Percentiles rank a stretch among this genome's conserved stretches.
phyloP scores from a whole-genome alignment of 805 yeast genomes.

The Monosporozyma aerobia region DNA sequence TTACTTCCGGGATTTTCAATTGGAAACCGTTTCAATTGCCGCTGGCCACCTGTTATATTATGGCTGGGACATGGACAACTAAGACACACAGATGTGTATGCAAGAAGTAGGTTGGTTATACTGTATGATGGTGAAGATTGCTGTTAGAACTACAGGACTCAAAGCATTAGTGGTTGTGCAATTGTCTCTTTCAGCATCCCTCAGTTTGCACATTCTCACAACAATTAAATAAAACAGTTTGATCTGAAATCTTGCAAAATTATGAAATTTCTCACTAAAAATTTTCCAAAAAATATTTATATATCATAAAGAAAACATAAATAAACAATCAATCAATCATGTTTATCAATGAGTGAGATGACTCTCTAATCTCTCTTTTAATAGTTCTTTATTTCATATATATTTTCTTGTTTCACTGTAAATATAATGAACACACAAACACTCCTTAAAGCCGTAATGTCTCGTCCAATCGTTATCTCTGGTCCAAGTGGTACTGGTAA shows the following conservation, averaged over 20 bases:
- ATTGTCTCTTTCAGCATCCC: not conserved
- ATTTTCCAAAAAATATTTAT: not conserved
- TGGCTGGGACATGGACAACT: not conserved
- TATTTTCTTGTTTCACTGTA: not conserved
- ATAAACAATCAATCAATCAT: not conserved
- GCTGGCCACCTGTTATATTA: not conserved
- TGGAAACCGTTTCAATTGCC: not conserved
- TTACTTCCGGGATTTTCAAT: not conserved
- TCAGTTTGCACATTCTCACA: not conserved
- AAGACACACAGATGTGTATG: no score
- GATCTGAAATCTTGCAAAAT: not conserved
- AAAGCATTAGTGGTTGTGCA: no score
- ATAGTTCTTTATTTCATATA: not conserved
- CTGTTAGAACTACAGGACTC: no score
- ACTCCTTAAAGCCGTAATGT: slow-evolving; percentile 12
- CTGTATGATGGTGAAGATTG: no score
- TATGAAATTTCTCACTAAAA: not conserved
- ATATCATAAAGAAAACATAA: not conserved
- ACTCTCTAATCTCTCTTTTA: not conserved
- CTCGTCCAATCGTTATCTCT: slow-evolving; percentile 85
- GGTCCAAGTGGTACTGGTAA: slow-evolving; percentile 98
- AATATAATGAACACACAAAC: not conserved
- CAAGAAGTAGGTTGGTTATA: no score
- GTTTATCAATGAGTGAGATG: not conserved
- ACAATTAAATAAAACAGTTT: not conserved